These are phyloP conservation scores for Golubevia sp. DNA, from an alignment of 1,284 basidiomycete genomes.

Conservation along the genomic window DNA sequence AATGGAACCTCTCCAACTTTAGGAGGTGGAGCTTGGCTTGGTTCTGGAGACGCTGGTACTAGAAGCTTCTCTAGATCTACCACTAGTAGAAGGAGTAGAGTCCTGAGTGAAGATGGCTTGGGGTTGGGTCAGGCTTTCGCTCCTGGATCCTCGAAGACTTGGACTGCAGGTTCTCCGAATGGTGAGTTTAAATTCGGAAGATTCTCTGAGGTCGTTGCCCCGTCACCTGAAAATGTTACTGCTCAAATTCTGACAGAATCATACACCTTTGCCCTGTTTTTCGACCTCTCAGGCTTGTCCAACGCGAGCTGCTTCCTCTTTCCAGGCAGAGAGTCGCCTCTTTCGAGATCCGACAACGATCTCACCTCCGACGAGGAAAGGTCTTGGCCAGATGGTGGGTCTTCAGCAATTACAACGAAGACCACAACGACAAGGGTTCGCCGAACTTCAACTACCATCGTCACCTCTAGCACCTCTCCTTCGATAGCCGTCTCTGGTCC, in stretches of 20 bases:
- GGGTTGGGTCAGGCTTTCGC: constrained; percentile 10
- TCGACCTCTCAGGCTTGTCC: not conserved
- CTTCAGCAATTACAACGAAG: not conserved
- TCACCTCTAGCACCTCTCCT: not conserved
- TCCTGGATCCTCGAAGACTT: constrained; percentile 2
- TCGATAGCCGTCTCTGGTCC: not conserved
- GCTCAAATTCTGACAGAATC: no score
- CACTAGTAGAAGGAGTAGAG: constrained; percentile 19
- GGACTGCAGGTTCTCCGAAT: constrained; percentile 11
- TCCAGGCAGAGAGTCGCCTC: not conserved
- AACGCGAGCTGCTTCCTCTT: no score
- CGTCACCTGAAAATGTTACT: no score
- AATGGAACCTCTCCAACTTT: no score
- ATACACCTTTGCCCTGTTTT: not conserved
- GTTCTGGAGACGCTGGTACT: no score
- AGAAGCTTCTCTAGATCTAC: constrained; percentile 18
- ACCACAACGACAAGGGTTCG: not conserved
- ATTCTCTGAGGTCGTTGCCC: no score
- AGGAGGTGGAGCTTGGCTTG: no score
- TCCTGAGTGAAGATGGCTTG: constrained; percentile 34
- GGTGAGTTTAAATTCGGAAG: no score
- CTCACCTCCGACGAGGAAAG: not conserved
- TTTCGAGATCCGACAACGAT: not conserved
- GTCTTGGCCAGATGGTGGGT: no score
- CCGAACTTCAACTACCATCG: not conserved